Percentiles rank a stretch among this genome's conserved stretches.
phyloP scores from a whole-genome alignment of 768 basidiomycete species.

The Hydnum rufescens region DNA sequence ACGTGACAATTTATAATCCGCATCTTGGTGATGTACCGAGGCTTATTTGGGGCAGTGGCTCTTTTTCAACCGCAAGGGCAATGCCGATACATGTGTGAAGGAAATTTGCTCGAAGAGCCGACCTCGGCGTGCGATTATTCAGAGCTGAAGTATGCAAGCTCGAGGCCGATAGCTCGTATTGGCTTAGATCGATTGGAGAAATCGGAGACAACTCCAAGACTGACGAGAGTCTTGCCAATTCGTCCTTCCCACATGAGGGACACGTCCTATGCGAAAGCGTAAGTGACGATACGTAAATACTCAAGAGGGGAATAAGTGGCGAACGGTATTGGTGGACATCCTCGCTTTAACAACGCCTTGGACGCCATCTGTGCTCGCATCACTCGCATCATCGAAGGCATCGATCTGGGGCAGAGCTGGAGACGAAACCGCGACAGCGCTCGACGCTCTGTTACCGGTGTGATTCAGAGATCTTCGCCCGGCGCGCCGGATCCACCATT shows the following conservation, averaged over 20 bases:
- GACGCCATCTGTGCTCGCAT: constrained; percentile 22
- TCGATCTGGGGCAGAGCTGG: background rate
- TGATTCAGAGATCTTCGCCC: constrained; percentile 15
- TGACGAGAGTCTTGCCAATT: constrained; percentile 71
- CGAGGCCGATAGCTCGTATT: constrained; percentile 77
- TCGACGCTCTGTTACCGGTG: constrained; percentile 6
- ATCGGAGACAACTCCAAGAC: constrained; percentile 81
- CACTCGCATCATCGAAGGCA: background rate
- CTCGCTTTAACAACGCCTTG: constrained; percentile 78
- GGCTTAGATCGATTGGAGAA: constrained; percentile 69
- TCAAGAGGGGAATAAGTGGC: constrained; percentile 15
- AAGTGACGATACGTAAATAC: constrained; percentile 1
- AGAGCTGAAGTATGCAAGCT: constrained; percentile 61
- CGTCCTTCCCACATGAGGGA: constrained; percentile 91
- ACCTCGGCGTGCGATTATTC: constrained; percentile 2
- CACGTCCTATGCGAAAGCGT: constrained; percentile 36
- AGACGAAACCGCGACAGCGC: constrained; percentile 3
- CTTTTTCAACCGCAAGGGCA: background rate
- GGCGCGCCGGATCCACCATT: constrained; percentile 76
- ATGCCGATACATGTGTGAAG: background rate
- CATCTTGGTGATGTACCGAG: background rate
- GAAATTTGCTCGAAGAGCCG: background rate
- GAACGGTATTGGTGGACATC: constrained; percentile 73
- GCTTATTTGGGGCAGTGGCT: background rate
- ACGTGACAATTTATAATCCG: no score